phyloP scores from a whole-genome alignment of 208 protist genomes.

The Leptomonas pyrrhocoris region DNA sequence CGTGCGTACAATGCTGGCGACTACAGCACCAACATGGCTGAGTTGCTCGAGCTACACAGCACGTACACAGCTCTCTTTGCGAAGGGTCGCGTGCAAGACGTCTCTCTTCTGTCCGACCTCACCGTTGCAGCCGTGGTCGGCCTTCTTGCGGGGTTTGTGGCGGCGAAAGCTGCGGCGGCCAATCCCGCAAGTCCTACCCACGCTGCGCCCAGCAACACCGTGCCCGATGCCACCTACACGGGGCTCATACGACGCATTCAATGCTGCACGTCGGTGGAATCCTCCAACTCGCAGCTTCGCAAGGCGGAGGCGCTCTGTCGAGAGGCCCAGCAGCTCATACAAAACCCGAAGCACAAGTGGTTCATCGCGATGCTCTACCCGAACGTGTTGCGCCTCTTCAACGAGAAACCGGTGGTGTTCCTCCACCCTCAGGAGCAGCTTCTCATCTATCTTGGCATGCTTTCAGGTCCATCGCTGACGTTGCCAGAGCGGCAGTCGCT shows the following conservation, averaged over 20 bases:
- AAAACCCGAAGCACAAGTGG: conserved; percentile 46
- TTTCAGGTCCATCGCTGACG: conserved; percentile 40
- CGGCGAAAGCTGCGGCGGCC: not conserved
- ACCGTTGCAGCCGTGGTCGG: conserved; percentile 20
- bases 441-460: conserved; percentile 58
- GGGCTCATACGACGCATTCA: conserved; percentile 22
- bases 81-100: conserved; percentile 21
- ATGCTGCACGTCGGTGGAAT: conserved; percentile 32
- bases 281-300: conserved; percentile 51
- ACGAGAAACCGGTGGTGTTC: conserved; percentile 28
- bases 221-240: not conserved
- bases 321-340: conserved; percentile 51
- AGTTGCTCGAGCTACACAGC: conserved; percentile 31
- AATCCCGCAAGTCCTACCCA: not conserved
- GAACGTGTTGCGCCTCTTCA: conserved; percentile 54
- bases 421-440: conserved; percentile 77
- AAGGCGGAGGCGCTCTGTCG: conserved; percentile 58
- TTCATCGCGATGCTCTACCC: conserved; percentile 60
- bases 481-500: conserved; percentile 43
- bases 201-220: not conserved
- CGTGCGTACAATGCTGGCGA: conserved; percentile 40
- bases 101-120: conserved; percentile 24
- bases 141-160: conserved; percentile 18
- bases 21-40: conserved; percentile 36
- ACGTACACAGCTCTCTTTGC: conserved; percentile 22